These are phyloP conservation scores for Suillus ampliporus DNA, from an alignment of 768 basidiomycete genomes.

Conservation along the genomic window DNA sequence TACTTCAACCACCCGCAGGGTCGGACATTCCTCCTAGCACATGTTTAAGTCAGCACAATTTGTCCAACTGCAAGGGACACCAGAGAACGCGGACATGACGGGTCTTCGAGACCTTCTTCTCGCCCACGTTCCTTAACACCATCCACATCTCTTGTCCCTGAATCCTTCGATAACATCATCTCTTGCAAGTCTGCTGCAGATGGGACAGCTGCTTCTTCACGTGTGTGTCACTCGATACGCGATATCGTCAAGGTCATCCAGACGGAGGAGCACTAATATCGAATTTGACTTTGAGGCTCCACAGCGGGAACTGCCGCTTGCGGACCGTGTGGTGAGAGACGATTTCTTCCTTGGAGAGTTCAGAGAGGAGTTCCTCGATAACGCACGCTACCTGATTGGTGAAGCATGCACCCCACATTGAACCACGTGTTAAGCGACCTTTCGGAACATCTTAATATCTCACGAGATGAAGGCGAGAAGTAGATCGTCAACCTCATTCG, in stretches of 20 bases:
- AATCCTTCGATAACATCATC: constrained; percentile 94
- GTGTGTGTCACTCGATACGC: constrained; percentile 85
- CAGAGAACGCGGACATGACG: too few species aligned
- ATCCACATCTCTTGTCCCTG: constrained; percentile 96
- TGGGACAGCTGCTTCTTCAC: constrained; percentile 57
- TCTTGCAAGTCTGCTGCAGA: constrained; percentile 75
- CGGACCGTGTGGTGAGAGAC: constrained; percentile 82
- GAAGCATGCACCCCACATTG: neutral
- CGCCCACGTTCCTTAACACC: constrained; percentile 96
- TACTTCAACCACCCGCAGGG: constrained; percentile 97
- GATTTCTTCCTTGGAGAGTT: constrained; percentile 96
- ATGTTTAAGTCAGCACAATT: too few species aligned
- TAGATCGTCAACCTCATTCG: constrained; percentile 99
- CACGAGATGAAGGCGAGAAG: constrained; percentile 95
- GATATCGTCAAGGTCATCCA: constrained; percentile 94
- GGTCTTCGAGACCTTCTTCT: constrained; percentile 97
- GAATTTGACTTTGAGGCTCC: constrained; percentile 98
- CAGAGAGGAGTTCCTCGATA: constrained; percentile 94
- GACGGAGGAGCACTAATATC: constrained; percentile 94
- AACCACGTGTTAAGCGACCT: constrained; percentile 64
- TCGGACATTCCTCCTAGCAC: constrained; percentile 84
- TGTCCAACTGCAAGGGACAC: too few species aligned
- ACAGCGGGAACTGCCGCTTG: constrained; percentile 77
- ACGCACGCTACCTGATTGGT: constrained; percentile 93
- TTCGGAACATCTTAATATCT: constrained; percentile 90